Evolutionary conservation across 2,329 filamentous ascomycete genomes (phyloP), one percentile per base, ranked within the genome.

Genomic region (Peltaster fructicola): DNA sequence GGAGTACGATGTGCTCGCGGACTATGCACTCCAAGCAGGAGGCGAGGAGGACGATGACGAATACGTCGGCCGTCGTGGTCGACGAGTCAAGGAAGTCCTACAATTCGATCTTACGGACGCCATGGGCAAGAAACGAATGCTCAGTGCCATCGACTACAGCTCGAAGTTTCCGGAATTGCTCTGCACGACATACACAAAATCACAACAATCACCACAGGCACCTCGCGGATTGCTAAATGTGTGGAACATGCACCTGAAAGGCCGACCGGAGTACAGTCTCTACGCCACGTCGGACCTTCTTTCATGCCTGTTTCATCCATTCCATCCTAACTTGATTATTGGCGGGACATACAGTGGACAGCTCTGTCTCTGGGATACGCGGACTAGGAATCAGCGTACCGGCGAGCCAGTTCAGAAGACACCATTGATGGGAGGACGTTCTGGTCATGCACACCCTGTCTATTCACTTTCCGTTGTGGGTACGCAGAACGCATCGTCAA

Each of bases 401-500:
- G 59, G 60, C 25, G 57, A 65, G 10, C 85, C 90, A 0, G 82
- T 95, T 5, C 84, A 93, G 43, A 93, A 92, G 55, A 98, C 88
- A 2, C 88, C 88, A 1, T 63, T 98, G 18, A 95, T 85, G 5
- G 85, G 88, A 24, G 84, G 80, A 8, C 84, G 48, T 21, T 45
- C 41, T 8, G 49, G 88, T 8, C 88, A 98, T 50, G 91, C 88
- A 6, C 88, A 98, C 45, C 88, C 88, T 0, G 78, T 98, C 35
- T 98, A 98, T 57, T 82, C 77, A 18, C 71, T 98, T 29, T 79
- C 88, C 34, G 90, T 98, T 27, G 81, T 98, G 24, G 88, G 88
- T 35, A 98, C 90, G 1, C 88, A 95, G 47, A 98, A 98, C 49
- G 88, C 88, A 30, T 92, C 93, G 57, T 98, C 95, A 51, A 92